Evolutionary conservation across 23 red algal species (phyloP).

Genomic region (Pyropia haitanensis): DNA sequence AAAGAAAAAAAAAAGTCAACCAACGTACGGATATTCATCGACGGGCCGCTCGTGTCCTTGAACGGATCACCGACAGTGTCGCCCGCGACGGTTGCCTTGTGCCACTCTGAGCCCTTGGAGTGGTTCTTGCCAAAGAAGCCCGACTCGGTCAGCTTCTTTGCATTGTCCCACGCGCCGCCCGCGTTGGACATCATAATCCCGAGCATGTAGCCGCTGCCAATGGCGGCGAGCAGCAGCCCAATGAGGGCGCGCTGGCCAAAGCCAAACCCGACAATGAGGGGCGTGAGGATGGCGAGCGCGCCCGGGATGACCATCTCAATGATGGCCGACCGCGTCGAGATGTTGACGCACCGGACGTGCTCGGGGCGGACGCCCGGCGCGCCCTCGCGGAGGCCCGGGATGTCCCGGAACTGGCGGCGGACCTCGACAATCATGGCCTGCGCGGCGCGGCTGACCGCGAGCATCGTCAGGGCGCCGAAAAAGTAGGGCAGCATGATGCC

Average conservation of each 20-base stretch:
- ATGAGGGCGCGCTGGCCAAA: constrained; percentile 33
- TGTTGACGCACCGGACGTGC: constrained; percentile 49
- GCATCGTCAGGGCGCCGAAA: constrained; percentile 14
- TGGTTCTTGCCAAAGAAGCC: constrained; percentile 34
- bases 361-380: constrained; percentile 42
- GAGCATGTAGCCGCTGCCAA: constrained; percentile 33
- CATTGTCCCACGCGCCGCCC: constrained; percentile 56
- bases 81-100: constrained; percentile 48
- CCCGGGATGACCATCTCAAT: constrained; percentile 20
- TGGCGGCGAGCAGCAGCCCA: constrained; percentile 49
- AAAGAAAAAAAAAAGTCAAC: not conserved
- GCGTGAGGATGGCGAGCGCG: constrained; percentile 16
- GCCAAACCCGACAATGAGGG: constrained; percentile 39
- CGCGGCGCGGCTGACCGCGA: not conserved
- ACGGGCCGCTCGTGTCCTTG: constrained; percentile 53
- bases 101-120: constrained; percentile 26
- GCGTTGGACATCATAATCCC: constrained; percentile 43
- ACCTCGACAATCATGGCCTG: constrained; percentile 63
- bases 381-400: constrained; percentile 43
- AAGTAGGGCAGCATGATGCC: constrained; percentile 12
- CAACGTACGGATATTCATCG: constrained; percentile 30
- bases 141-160: constrained; percentile 43
- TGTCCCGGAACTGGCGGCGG: constrained; percentile 76
- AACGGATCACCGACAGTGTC: constrained; percentile 64
- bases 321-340: constrained; percentile 35